Evolutionary conservation across 495 filamentous ascomycete species (phyloP), one percentile per base, ranked within the genome.

Genomic region (Neurospora intermedia): DNA sequence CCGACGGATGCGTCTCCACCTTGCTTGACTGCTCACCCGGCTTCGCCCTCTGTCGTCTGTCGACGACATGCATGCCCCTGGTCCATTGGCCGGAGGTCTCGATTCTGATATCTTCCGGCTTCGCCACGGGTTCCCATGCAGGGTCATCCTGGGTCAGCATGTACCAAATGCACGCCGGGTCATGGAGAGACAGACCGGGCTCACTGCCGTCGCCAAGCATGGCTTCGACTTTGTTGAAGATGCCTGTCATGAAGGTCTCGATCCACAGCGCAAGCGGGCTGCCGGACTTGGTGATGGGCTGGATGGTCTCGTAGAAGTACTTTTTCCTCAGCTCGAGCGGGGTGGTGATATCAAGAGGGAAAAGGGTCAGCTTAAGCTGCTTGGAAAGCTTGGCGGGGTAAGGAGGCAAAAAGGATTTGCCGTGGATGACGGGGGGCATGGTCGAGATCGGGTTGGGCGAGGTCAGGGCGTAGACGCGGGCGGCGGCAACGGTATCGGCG

Each of bases 31-130:
- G 80, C 43, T 90, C 88, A 13, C 81, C 83, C 3, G 88, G 83
- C 73, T 85, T 88, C 75, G 89, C 89, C 66, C 87, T 80, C 66
- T 82, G 86, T 16, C 96, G 85, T 11, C 89, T 83, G 81, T 99
- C 96, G 43, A 93, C 84, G 20, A 98, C 87, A 79, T 93, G 94
- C 90, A 94, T 93, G 3, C 96, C 96, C 59, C 91, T 85, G 70
- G 95, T 97, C 96, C 96, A 99, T 82, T 98, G 95, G 6, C 96
- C 96, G 41, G 86, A 79, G 1, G 92, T 93, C 80, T 99, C 96
- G 35, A 99, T 84, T 16, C 96, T 86, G 70, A 98, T 91, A 81
- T 99, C 96, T 79, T 88, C 83, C 23, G 81, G 85, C 73, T 82
- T 80, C 13, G 80, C 74, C 27, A 83, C 80, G 38, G 83, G 74